phyloP scores from a whole-genome alignment of 192 early-diverging fungal genomes.

The Thamnidium elegans region DNA sequence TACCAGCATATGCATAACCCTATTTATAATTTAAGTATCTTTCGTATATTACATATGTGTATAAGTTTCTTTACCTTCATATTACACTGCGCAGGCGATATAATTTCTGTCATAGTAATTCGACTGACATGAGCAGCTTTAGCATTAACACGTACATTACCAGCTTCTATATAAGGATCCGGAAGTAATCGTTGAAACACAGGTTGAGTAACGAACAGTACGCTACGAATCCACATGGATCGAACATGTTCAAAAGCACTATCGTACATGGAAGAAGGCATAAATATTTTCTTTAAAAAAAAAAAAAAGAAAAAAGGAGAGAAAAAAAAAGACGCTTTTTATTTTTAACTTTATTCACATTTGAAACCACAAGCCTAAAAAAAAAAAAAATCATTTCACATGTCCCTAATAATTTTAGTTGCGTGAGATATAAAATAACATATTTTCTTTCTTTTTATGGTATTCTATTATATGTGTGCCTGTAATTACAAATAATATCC shows the following conservation, averaged over 20 bases:
- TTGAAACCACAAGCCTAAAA: too few relatives aligned
- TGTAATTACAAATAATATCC: too few relatives aligned
- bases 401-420: too few relatives aligned
- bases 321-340: not conserved
- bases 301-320: not conserved
- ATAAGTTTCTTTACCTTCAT: conserved; percentile 31
- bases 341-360: too few relatives aligned
- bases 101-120: conserved; percentile 59
- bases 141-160: conserved; percentile 19
- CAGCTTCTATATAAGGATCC: conserved; percentile 33
- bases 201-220: conserved; percentile 17
- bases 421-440: too few relatives aligned
- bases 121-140: conserved; percentile 32
- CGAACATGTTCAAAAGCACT: conserved; percentile 3
- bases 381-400: too few relatives aligned
- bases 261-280: not conserved
- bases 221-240: conserved; percentile 18
- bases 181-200: conserved; percentile 23
- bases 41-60: too few relatives aligned
- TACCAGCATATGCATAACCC: conserved; percentile 36
- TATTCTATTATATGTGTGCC: too few relatives aligned
- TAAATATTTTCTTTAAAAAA: not conserved
- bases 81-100: conserved; percentile 49
- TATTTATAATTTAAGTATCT: not conserved
- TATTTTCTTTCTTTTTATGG: too few relatives aligned